phyloP scores from a whole-genome alignment of 2,329 filamentous ascomycete species.

The Eurotiales sp. region DNA sequence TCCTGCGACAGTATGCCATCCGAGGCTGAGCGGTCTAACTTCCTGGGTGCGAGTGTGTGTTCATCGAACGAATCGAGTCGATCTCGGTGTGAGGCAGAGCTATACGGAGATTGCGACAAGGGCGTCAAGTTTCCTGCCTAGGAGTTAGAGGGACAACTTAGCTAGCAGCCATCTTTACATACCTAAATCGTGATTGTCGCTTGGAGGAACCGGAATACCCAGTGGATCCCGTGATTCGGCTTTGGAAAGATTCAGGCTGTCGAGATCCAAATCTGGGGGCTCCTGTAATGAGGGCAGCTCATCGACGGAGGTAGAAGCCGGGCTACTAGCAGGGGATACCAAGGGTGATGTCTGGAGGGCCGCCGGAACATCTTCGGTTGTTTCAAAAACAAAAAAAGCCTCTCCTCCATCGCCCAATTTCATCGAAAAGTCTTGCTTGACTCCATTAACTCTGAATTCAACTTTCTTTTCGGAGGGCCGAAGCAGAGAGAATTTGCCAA shows the following conservation, averaged over 20 bases:
- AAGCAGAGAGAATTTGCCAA: slow-evolving; percentile 95
- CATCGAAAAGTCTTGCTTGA: slow-evolving; percentile 93
- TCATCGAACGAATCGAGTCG: slow-evolving; percentile 27
- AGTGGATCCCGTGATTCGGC: slow-evolving; percentile 23
- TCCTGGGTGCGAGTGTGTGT: slow-evolving; percentile 30
- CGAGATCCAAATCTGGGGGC: slow-evolving; percentile 50
- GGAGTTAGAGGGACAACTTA: not conserved
- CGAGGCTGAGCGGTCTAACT: slow-evolving; percentile 49
- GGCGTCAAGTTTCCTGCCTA: slow-evolving; percentile 35
- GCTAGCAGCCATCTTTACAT: slow-evolving; percentile 6
- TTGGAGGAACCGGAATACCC: slow-evolving; percentile 26
- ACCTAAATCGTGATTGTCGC: slow-evolving; percentile 11
- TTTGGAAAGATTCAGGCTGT: slow-evolving; percentile 20
- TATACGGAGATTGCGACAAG: slow-evolving; percentile 37
- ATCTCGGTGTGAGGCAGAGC: slow-evolving; percentile 24
- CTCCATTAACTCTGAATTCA: slow-evolving; percentile 91
- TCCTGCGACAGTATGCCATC: slow-evolving; percentile 50
- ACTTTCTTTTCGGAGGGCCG: slow-evolving; percentile 98
- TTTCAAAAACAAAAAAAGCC: slow-evolving; percentile 98
- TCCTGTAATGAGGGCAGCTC: slow-evolving; percentile 40
- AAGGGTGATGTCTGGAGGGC: slow-evolving; percentile 91
- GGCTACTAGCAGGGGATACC: slow-evolving; percentile 83
- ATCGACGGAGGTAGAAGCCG: slow-evolving; percentile 43
- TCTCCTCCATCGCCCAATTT: slow-evolving; percentile 96
- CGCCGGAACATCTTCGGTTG: slow-evolving; percentile 84